Evolutionary conservation across 2,329 filamentous ascomycete species (phyloP).

Genomic region (Pleurostoma richardsiae): DNA sequence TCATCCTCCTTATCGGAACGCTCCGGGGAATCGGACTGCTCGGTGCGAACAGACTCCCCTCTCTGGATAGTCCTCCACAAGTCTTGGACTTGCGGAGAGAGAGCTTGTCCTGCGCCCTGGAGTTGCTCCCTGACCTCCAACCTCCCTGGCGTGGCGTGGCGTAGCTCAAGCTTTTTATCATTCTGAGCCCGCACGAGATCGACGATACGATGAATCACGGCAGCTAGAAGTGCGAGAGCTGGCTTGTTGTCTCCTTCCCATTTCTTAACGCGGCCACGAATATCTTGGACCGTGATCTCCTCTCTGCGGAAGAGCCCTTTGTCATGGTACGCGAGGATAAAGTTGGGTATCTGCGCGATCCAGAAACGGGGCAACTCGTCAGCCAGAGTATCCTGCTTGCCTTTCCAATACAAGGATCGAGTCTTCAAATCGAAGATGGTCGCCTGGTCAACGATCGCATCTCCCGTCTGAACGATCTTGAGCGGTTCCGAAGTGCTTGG

Average conservation of each 20-base stretch:
- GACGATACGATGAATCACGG: constrained; percentile 17
- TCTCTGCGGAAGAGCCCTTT: constrained; percentile 2
- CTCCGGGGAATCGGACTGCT: not conserved
- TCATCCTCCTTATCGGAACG: constrained; percentile 1
- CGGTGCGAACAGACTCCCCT: not conserved
- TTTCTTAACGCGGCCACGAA: constrained; percentile 18
- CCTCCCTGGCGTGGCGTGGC: constrained; percentile 5
- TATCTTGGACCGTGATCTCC: constrained; percentile 29
- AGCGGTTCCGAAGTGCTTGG: not conserved
- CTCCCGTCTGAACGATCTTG: not conserved
- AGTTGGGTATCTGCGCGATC: constrained; percentile 6
- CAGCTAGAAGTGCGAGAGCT: constrained; percentile 22
- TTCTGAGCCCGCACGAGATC: constrained; percentile 7
- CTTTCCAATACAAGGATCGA: constrained; percentile 5
- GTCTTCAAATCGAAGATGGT: constrained; percentile 8
- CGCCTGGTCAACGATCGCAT: constrained; percentile 2
- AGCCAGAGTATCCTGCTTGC: constrained; percentile 4
- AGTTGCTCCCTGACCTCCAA: constrained; percentile 17
- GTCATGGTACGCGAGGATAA: constrained; percentile 7
- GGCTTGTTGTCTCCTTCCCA: constrained; percentile 29
- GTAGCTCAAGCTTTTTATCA: constrained; percentile 16
- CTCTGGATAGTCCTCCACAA: constrained; percentile 12
- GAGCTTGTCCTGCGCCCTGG: constrained; percentile 10
- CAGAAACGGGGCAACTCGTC: constrained; percentile 7
- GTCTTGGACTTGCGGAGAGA: constrained; percentile 17